phyloP scores from a whole-genome alignment of 495 filamentous ascomycete species.

The Lophiostoma macrostomum region DNA sequence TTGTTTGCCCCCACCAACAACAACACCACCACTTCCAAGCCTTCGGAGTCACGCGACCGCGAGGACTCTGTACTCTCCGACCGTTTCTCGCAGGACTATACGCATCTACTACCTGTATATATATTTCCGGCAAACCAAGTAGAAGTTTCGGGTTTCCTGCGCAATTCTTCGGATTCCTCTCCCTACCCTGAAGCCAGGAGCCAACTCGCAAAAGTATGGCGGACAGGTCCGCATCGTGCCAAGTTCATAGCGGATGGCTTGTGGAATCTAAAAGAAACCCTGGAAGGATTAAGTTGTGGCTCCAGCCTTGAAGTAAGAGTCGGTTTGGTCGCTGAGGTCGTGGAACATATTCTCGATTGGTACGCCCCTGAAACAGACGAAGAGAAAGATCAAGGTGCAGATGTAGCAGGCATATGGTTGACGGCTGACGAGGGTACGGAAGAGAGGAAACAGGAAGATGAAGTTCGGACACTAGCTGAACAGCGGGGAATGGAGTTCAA shows the following conservation, averaged over 20 bases:
- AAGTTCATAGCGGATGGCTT: slow-evolving; percentile 65
- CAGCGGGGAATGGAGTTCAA: slow-evolving; percentile 53
- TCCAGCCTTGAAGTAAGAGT: slow-evolving; percentile 57
- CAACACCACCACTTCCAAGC: neutral
- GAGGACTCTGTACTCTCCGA: slow-evolving; percentile 9
- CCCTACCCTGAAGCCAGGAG: slow-evolving; percentile 61
- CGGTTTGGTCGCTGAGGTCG: slow-evolving; percentile 53
- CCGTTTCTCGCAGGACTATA: slow-evolving; percentile 37
- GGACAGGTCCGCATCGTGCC: slow-evolving; percentile 64
- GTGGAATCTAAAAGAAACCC: slow-evolving; percentile 60
- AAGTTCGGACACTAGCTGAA: slow-evolving; percentile 49
- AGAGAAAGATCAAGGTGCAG: slow-evolving; percentile 24
- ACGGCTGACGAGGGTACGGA: slow-evolving; percentile 62
- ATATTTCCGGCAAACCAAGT: slow-evolving; percentile 63
- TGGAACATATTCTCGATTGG: slow-evolving; percentile 51
- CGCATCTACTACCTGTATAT: slow-evolving; percentile 65
- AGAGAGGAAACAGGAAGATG: slow-evolving; percentile 59
- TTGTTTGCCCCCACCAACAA: neutral
- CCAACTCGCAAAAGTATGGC: slow-evolving; percentile 57
- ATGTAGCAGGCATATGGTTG: slow-evolving; percentile 66
- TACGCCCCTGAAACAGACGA: slow-evolving; percentile 9
- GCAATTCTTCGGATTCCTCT: slow-evolving; percentile 25
- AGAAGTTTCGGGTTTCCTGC: slow-evolving; percentile 66
- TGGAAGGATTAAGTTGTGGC: slow-evolving; percentile 54
- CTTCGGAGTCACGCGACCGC: neutral